Evolutionary conservation across 1,284 basidiomycete genomes (phyloP), one percentile per base, ranked within the genome.

Genomic region (Trichosporon ovoides): DNA sequence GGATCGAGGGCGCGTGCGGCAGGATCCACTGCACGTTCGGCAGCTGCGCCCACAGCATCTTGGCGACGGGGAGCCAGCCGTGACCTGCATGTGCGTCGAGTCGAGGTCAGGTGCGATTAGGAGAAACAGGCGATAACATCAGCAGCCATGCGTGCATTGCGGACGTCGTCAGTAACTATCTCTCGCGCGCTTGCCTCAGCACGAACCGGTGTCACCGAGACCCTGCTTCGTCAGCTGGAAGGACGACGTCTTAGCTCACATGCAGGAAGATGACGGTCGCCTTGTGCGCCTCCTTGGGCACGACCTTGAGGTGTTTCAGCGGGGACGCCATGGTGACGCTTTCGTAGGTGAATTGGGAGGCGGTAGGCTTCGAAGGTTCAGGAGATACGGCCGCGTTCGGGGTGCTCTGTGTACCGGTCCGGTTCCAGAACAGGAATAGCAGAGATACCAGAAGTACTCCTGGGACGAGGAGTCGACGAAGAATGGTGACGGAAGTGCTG

Each of bases 251-350:
- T 4, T n/a, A 36, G 78, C 85, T 67, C 73, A 91, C 88, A 81
- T 95, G 92, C 36, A 90, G 78, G 74, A 94, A 91, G 69, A 95
- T 88, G 64, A 94, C 84, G 2, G 89, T 92, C 4, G 90, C 89
- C 2, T 88, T 87, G 75, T 94, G 91, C 63, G 69, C 72, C 28
- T 70, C 74, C 56, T 73, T 74, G 18, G 74, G 70, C 34, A 67
- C 59, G 43, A 76, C 60, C 52, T 74, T 74, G 58, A 76, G 68
- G 59, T 76, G 72, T 58, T 76, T 76, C 48, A 76, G 63, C 12
- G 64, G 52, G 4, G 69, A 57, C 14, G 68, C 55, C 67, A 69
- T 70, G 6, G 22, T 18, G 54, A 46, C 31, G 18, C 22, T 28
- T 33, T 49, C 28, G 28, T 31, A 31, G 28, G 28, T 31, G 28